These are phyloP conservation scores for Camellia japonica DNA, from an alignment of 148 eudicot species.

Conservation along the genomic window DNA sequence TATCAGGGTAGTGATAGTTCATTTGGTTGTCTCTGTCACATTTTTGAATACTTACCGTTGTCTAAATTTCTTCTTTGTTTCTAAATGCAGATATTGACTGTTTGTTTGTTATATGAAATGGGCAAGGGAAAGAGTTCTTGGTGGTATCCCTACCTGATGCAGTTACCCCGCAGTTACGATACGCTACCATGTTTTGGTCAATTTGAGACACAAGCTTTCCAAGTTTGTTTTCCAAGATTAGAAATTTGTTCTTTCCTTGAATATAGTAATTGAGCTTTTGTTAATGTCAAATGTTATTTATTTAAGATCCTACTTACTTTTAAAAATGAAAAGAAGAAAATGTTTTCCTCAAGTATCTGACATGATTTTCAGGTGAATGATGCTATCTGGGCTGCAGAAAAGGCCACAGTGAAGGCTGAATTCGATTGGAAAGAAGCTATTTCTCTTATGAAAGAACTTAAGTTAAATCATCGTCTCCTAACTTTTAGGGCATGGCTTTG, in stretches of 20 bases:
- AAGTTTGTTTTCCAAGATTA: slow-evolving; percentile 34
- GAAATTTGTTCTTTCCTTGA: not conserved
- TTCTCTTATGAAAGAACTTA: slow-evolving; percentile 51
- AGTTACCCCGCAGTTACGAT: slow-evolving; percentile 73
- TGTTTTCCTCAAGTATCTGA: slow-evolving; percentile 18
- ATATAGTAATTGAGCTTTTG: not conserved
- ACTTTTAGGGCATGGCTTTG: slow-evolving; percentile 88
- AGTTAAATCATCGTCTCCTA: slow-evolving; percentile 50
- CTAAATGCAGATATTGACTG: slow-evolving; percentile 55
- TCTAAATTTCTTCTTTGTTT: not conserved
- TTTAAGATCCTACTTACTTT: not conserved
- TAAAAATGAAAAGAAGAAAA: not conserved
- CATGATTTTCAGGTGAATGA: slow-evolving; percentile 64
- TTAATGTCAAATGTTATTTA: not conserved
- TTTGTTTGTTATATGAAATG: slow-evolving; percentile 73
- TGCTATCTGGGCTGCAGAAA: slow-evolving; percentile 83
- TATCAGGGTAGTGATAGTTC: not conserved
- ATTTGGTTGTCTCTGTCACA: not conserved
- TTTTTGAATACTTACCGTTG: not conserved
- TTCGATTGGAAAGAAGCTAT: slow-evolving; percentile 64
- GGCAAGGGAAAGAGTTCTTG: slow-evolving; percentile 69
- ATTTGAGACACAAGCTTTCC: slow-evolving; percentile 78
- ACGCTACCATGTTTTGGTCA: slow-evolving; percentile 63
- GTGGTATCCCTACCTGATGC: slow-evolving; percentile 83
- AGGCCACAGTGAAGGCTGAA: slow-evolving; percentile 52